These are phyloP conservation scores for Macrolepiota albuminosa DNA, from an alignment of 768 basidiomycete genomes.

Conservation along the genomic window DNA sequence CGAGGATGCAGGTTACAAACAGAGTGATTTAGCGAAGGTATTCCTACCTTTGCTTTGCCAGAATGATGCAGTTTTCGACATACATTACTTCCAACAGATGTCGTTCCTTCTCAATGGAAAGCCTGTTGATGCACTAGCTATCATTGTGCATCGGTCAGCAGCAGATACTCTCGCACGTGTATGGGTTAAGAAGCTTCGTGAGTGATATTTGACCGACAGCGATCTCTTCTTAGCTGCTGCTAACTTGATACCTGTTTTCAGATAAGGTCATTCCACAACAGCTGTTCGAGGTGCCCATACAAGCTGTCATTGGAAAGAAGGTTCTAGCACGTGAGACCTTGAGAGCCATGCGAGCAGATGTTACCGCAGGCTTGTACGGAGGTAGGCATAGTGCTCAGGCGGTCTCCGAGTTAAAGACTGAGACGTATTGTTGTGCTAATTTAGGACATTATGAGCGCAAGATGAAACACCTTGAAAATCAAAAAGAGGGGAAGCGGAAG, in stretches of 20 bases:
- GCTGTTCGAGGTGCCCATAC: slow-evolving; percentile 92
- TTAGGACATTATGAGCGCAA: slow-evolving; percentile 92
- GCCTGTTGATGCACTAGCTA: slow-evolving; percentile 88
- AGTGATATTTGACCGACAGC: slow-evolving; percentile 22
- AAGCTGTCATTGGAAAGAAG: slow-evolving; percentile 84
- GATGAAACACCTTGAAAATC: slow-evolving; percentile 81
- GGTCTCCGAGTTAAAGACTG: neutral
- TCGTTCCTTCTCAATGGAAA: slow-evolving; percentile 84
- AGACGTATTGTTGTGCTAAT: neutral
- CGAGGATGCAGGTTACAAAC: slow-evolving; percentile 87
- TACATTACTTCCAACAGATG: slow-evolving; percentile 49
- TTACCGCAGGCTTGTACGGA: slow-evolving; percentile 92
- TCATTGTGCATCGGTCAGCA: slow-evolving; percentile 82
- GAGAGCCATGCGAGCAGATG: slow-evolving; percentile 83
- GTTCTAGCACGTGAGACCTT: slow-evolving; percentile 88
- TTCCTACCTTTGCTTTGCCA: neutral
- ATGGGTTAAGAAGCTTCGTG: slow-evolving; percentile 93
- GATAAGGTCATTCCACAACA: slow-evolving; percentile 92
- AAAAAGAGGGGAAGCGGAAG: slow-evolving; percentile 87
- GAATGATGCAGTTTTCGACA: neutral
- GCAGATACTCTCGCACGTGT: slow-evolving; percentile 69
- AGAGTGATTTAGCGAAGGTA: slow-evolving; percentile 82
- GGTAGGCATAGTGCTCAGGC: slow-evolving; percentile 35
- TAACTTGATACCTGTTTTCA: slow-evolving; percentile 22
- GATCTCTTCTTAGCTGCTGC: neutral